Conservation (phyloP, 208 protist genomes). For the Naegleria fowleri region DNA sequence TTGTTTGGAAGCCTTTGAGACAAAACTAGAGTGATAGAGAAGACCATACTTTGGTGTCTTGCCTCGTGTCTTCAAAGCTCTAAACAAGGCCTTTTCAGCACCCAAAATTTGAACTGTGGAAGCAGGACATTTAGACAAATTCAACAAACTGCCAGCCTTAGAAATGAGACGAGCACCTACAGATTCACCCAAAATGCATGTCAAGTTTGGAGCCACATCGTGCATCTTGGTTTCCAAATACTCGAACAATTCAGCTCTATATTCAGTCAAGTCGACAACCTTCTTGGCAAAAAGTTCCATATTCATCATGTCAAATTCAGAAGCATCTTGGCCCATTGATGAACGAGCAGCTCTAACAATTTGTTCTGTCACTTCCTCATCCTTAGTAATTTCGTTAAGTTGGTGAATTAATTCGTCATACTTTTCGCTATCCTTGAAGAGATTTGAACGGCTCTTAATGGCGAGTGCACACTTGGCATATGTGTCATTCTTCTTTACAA, state of each 20-base stretch:
- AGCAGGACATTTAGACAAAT: constrained; percentile 97
- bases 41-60: constrained; percentile 99
- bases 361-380: constrained; percentile 56
- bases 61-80: constrained; percentile 92
- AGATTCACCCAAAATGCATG: constrained; percentile 92
- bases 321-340: constrained; percentile 93
- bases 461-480: constrained; percentile 82
- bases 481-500: constrained; percentile 89
- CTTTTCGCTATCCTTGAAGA: constrained; percentile 63
- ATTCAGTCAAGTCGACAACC: constrained; percentile 82
- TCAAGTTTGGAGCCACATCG: constrained; percentile 93
- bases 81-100: constrained; percentile 99
- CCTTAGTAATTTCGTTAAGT: constrained; percentile 53
- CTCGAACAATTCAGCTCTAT: constrained; percentile 76
- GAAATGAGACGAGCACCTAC: constrained; percentile 94
- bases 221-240: constrained; percentile 95
- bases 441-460: constrained; percentile 65
- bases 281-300: constrained; percentile 87
- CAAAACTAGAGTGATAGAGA: constrained; percentile 96
- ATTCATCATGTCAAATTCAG: constrained; percentile 90
- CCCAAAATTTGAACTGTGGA: constrained; percentile 99
- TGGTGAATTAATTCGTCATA: constrained; percentile 72
- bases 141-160: constrained; percentile 94
- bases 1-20: constrained; percentile 90
- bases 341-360: constrained; percentile 77